phyloP scores from a whole-genome alignment of 192 early-diverging fungal species.

The Coemansia sp. region DNA sequence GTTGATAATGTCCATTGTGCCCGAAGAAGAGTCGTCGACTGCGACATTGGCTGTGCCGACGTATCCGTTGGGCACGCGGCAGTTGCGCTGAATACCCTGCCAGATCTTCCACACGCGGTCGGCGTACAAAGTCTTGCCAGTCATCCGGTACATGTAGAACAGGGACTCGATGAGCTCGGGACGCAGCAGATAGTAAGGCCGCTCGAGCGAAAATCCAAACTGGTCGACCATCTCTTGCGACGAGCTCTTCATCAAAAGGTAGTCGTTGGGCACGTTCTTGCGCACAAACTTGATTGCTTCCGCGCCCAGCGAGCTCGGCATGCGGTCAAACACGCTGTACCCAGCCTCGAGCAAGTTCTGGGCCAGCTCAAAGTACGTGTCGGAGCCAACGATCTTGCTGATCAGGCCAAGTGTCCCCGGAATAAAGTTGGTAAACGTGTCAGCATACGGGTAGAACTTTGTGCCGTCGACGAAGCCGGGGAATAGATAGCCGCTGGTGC shows the following conservation, averaged over 20 bases:
- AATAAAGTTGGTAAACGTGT: constrained; percentile 54
- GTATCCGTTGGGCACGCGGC: constrained; percentile 65
- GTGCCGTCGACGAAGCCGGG: constrained; percentile 45
- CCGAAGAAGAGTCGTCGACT: constrained; percentile 27
- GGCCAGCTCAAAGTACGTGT: constrained; percentile 45
- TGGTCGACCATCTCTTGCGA: constrained; percentile 17
- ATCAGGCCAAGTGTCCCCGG: constrained; percentile 48
- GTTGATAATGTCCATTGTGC: constrained; percentile 31
- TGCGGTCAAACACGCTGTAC: constrained; percentile 40
- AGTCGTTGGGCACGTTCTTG: constrained; percentile 44
- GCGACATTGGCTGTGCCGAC: constrained; percentile 57
- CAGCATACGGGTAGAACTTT: constrained; percentile 47
- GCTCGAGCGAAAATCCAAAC: constrained; percentile 36
- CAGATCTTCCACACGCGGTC: constrained; percentile 75
- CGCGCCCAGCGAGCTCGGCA: constrained; percentile 45
- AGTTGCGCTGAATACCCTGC: constrained; percentile 72
- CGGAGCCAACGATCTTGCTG: constrained; percentile 47
- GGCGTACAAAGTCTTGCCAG: constrained; percentile 66
- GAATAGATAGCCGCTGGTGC: constrained; percentile 34
- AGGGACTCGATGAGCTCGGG: constrained; percentile 77
- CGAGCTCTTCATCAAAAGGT: constrained; percentile 4
- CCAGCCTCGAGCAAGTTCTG: constrained; percentile 38
- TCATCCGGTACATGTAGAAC: constrained; percentile 75
- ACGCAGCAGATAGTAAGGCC: constrained; percentile 69
- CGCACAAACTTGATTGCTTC: constrained; percentile 51